Percentiles rank a stretch among this genome's conserved stretches.
Conservation (phyloP, 176 grass and related monocot species). For the Musa beccarii region DNA sequence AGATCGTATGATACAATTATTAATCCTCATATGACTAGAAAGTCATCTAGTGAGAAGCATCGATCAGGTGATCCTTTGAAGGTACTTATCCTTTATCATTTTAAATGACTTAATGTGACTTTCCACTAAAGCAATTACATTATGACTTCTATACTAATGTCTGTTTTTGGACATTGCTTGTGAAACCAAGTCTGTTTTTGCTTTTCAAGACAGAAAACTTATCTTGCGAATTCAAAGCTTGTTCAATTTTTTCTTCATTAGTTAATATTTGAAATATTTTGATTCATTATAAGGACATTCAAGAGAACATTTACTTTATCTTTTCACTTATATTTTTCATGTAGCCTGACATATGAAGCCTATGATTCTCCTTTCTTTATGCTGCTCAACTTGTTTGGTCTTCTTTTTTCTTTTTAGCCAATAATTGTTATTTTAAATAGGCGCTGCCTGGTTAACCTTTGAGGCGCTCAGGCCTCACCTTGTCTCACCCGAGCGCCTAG, state of each 20-base stretch:
- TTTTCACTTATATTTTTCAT: neutral
- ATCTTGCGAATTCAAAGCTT: neutral
- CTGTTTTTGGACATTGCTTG: no score
- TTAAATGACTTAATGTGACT: neutral
- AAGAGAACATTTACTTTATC: neutral
- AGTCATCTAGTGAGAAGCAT: neutral
- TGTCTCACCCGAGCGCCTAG: no score
- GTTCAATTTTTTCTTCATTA: neutral
- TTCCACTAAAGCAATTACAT: no score
- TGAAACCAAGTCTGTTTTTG: neutral
- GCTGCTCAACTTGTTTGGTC: neutral
- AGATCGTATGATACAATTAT: neutral
- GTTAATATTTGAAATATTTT: neutral
- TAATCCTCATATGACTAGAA: neutral
- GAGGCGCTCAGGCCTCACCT: no score
- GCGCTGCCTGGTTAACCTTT: no score
- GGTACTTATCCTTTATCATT: neutral
- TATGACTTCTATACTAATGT: no score
- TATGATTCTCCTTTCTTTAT: neutral
- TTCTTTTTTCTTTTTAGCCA: neutral
- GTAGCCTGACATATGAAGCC: neutral
- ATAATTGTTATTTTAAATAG: neutral
- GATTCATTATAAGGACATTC: neutral
- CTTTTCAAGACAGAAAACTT: neutral
- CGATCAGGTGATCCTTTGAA: slow-evolving; percentile 1